Percentiles rank a stretch among this genome's conserved stretches.
phyloP scores from a whole-genome alignment of 1,284 basidiomycete species.

The Flammula alnicola region DNA sequence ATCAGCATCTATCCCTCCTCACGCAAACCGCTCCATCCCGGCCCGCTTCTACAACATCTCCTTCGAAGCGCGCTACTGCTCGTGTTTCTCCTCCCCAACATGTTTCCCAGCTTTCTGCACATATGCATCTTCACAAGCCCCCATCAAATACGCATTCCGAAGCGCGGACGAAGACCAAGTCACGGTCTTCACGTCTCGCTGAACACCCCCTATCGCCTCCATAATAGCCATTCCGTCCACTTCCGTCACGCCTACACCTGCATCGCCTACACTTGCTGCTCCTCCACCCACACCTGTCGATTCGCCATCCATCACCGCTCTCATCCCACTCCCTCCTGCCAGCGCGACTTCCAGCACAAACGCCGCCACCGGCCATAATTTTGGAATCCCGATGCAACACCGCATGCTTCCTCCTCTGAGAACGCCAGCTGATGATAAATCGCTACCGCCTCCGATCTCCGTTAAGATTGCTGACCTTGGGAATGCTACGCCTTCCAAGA shows the following conservation, averaged over 20 bases:
- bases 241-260: conserved; percentile 30
- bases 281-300: conserved; percentile 38
- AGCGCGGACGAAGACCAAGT: conserved; percentile 25
- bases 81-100: conserved; percentile 42
- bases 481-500: conserved; percentile 82
- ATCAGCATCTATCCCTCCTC: conserved; percentile 57
- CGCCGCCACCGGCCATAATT: neutral
- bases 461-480: conserved; percentile 93
- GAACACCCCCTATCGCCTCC: conserved; percentile 19
- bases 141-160: conserved; percentile 25
- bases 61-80: conserved; percentile 28
- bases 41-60: conserved; percentile 27
- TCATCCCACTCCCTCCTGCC: conserved; percentile 13
- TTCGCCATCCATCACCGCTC: conserved; percentile 25
- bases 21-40: conserved; percentile 64
- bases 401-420: conserved; percentile 26
- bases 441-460: conserved; percentile 56
- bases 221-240: conserved; percentile 18
- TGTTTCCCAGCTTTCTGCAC: conserved; percentile 44
- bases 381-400: conserved; percentile 6
- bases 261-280: conserved; percentile 27
- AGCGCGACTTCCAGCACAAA: conserved; percentile 8
- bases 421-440: conserved; percentile 23
- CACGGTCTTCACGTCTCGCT: conserved; percentile 24
- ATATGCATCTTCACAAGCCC: conserved; percentile 42